Conservation (phyloP, 306 rosid genomes). For the Cucurbita maxima region DNA sequence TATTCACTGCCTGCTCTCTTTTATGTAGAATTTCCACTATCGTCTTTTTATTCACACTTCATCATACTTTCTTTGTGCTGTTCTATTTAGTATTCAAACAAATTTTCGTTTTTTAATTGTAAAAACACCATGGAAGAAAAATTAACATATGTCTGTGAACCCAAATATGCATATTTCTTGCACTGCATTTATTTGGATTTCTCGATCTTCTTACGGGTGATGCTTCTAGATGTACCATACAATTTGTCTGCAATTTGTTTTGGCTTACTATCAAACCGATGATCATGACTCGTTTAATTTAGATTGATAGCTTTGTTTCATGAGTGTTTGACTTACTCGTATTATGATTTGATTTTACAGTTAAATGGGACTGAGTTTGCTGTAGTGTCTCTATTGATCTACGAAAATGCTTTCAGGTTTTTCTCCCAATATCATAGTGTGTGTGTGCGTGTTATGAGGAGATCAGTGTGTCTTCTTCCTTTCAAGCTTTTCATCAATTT, state of each 20-base stretch:
- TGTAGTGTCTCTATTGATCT: conserved; percentile 36
- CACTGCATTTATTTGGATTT: neutral
- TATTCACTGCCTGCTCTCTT: no score
- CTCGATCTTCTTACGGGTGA: neutral
- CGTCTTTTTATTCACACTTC: no score
- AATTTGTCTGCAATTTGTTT: neutral
- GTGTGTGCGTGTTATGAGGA: neutral
- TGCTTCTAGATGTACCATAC: neutral
- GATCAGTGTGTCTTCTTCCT: neutral
- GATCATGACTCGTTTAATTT: neutral
- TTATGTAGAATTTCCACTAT: no score
- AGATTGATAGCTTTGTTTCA: neutral
- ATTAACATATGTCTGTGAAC: neutral
- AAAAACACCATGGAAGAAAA: neutral
- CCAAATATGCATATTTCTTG: neutral
- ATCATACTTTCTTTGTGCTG: no score
- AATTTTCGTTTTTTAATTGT: neutral
- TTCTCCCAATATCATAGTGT: conserved; percentile 12
- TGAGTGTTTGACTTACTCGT: neutral
- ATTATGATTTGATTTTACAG: conserved; percentile 27
- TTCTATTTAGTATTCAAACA: neutral
- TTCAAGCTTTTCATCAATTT: neutral
- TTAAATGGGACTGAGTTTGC: conserved; percentile 62
- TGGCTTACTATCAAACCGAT: neutral
- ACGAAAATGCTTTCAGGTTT: conserved; percentile 58